phyloP scores from a whole-genome alignment of 495 filamentous ascomycete species.

The Penicillium bialowiezense region DNA sequence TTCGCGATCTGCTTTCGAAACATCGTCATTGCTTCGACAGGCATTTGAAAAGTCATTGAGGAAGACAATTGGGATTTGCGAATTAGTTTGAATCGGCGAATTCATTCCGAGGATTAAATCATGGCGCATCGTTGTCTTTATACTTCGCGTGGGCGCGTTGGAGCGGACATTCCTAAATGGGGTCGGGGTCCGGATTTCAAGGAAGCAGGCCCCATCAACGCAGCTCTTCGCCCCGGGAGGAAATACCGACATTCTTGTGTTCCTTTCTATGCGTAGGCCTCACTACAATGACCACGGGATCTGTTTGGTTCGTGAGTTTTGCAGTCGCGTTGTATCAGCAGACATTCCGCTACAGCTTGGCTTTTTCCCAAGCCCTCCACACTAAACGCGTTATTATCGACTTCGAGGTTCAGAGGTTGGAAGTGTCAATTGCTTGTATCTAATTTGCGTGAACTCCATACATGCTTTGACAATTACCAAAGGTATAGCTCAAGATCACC shows the following conservation, averaged over 20 bases:
- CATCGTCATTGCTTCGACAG: background rate
- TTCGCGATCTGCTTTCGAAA: background rate
- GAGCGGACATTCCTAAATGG: slow-evolving; percentile 12
- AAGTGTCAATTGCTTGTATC: too few relatives aligned
- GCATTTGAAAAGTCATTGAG: background rate
- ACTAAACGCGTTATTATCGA: background rate
- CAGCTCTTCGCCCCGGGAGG: background rate
- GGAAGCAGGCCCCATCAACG: background rate
- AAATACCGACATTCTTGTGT: slow-evolving; percentile 2
- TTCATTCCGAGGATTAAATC: background rate
- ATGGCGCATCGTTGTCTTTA: slow-evolving; percentile 1
- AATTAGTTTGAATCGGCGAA: background rate
- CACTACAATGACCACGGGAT: background rate
- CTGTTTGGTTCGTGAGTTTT: background rate
- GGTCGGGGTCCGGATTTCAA: slow-evolving; percentile 6
- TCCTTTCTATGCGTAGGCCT: background rate
- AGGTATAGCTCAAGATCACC: too few relatives aligned
- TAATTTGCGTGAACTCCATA: background rate
- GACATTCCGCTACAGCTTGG: background rate
- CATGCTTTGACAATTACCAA: background rate
- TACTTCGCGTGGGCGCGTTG: slow-evolving; percentile 3
- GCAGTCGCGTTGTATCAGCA: background rate
- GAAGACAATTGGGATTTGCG: background rate
- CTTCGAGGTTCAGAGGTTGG: background rate
- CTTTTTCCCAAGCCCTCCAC: background rate